Base-by-base conservation (phyloP, 805 yeast species). In the Candida ortonii region DNA sequence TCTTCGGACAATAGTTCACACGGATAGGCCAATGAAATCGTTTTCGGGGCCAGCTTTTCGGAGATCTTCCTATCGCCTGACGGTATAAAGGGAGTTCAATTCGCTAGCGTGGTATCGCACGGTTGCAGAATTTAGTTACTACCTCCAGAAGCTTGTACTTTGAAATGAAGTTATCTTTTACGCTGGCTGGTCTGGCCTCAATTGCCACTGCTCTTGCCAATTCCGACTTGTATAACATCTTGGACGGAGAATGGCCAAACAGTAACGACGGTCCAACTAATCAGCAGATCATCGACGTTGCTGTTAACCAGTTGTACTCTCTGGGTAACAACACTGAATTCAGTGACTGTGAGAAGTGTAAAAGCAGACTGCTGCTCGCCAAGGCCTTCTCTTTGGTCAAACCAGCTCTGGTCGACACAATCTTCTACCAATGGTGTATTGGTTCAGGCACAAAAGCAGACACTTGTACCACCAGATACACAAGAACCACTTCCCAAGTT, bases 371-470 rank as follows among this genome's bases (percentile, higher is more conserved):
- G 23, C 47, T 49, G 7, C 44, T 65, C 15, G 72, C 69, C 30
- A 64, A 62, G 43, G 39, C 60, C 6, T 36, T 70, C 15, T 57
- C 72, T 0, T 36, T 61, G 28, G 51, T 61, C 5, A 54, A 61
- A 34, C 71, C 74, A 2, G 66, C 64, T 9, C 48, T 71, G 26
- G 53, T 70, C 25, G 67, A 75, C 2, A 43, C 39, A 3, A 60
- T 68, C 25, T 70, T 63, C 47, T 53, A 53, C 4, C 40, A 59
- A 30, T 71, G 76, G 76, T 71, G 78, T 46, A 42, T 45, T 9
- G 67, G 57, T 11, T 49, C 61, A 25, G 55, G 57, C 3, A 49
- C 52, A 19, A 41, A 41, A 4, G 33, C 47, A 1, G 30, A 46
- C 7, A 47, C 47, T 14, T 68, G 73, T 48, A 31, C 44, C 10